A percentile compares a stretch with the other conserved stretches of the same genome.
phyloP scores from a whole-genome alignment of 2,329 filamentous ascomycete genomes.

The Calycina herbarum region DNA sequence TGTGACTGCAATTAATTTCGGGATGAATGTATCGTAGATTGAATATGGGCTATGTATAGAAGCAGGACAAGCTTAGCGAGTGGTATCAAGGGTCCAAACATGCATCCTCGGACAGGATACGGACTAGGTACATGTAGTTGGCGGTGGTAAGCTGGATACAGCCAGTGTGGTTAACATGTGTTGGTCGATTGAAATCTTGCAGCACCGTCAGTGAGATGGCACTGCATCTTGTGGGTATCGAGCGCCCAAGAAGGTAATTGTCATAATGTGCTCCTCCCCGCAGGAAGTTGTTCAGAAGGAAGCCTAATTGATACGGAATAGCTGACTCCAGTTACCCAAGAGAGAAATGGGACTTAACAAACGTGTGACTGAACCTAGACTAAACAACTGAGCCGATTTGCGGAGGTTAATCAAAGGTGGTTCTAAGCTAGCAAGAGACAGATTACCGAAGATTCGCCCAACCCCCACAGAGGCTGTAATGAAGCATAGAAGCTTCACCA shows the following conservation, averaged over 20 bases:
- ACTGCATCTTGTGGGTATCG: slow-evolving; percentile 7
- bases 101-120: slow-evolving; percentile 17
- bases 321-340: slow-evolving; percentile 5
- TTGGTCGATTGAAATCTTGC: slow-evolving; percentile 11
- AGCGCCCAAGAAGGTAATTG: background rate
- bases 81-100: slow-evolving; percentile 16
- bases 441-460: slow-evolving; percentile 1
- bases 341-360: background rate
- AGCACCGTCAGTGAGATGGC: background rate
- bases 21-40: slow-evolving; percentile 27
- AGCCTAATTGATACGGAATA: slow-evolving; percentile 7
- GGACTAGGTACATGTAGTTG: slow-evolving; percentile 9
- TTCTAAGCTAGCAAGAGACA: background rate
- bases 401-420: background rate
- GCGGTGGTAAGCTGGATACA: background rate
- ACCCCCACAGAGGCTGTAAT: background rate
- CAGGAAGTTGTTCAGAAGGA: background rate
- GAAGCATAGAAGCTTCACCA: background rate
- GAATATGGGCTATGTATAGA: slow-evolving; percentile 29
- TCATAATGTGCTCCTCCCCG: slow-evolving; percentile 7
- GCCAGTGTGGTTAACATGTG: background rate
- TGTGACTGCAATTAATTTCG: slow-evolving; percentile 29
- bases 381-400: background rate
- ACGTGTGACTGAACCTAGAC: background rate
- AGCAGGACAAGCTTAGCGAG: slow-evolving; percentile 24